Base-by-base conservation (phyloP, 2,329 filamentous ascomycete genomes). In the Xylaria polymorpha region DNA sequence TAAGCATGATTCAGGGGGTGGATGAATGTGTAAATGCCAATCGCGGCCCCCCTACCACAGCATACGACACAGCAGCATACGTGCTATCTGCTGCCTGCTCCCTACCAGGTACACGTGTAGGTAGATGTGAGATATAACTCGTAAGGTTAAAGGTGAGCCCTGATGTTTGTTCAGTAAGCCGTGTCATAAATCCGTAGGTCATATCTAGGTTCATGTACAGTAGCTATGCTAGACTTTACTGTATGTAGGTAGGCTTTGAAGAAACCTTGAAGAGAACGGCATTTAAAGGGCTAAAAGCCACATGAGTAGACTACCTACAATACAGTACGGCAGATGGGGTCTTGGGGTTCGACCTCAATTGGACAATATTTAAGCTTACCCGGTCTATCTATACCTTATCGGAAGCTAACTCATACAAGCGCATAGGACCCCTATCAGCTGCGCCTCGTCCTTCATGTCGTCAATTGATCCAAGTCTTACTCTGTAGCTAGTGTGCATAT, bases 1-100 rank as follows among this genome's bases (percentile, higher is more conserved):
- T 69, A 71, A 67, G 67, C 69, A 71, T 35, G 61, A 70, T 58
- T 70, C 64, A 71, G 69, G 69, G 69, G 69, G 25, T 69, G 44
- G 35, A 43, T 64, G 37, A 58, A 48, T 51, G 41, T 61, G 35
- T 46, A 44, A 53, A 69, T 55, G 39, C 43, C 39, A 64, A 55
- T 53, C 29, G 8, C 35, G 22, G 20, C 18, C 46, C 39, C 39
- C 55, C 56, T 32, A 29, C 14, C 22, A 61, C 29, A 25, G 55
- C 53, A 37, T 46, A 63, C 20, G n/a, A 39, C 22, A 57, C 20
- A 10, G n/a, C 35, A 39, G 12, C 41, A 43, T 43, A n/a, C 12
- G 25, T 62, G 35, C 22, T 25, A 12, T 43, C 46, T 3, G 12
- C 39, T 46, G 29, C 32, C 32, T 32, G 6, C 20, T 29, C 20